Evolutionary conservation across 2,329 filamentous ascomycete genomes (phyloP), one percentile per base, ranked within the genome.

Genomic region (Paraphoma chrysanthemicola): DNA sequence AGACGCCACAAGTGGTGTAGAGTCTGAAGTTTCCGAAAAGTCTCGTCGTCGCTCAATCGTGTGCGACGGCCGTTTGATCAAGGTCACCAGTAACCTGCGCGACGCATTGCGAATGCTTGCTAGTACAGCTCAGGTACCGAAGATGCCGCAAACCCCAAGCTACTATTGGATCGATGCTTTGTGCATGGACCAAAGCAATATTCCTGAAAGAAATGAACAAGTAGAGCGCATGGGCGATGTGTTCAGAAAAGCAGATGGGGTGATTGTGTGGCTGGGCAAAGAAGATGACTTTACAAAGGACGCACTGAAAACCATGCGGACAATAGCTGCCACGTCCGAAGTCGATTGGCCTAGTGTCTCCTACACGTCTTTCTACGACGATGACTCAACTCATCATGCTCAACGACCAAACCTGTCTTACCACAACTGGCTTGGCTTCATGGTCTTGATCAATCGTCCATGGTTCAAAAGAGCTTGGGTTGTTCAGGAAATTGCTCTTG

Each of bases 81-180:
- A 62, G 39, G 60, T 71, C 44, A 67, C 62, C 2, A 43, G 54
- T 36, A 70, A 68, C 44, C 58, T 72, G 10, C 56, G 59, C 31
- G 61, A 69, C 54, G 68, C 68, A n/a, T 47, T 70, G 1, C 61
- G 44, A 8, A 70, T 70, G 67, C 64, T 72, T 29, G 47, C 47
- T 9, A 59, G 52, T 23, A 33, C 59, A 6, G 45, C 55, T 16
- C 47, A 46, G 12, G 49, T 60, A 36, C 48, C 53, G 44, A 17
- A 53, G 5, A 47, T 56, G 45, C 36, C 49, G 0, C 48, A 44
- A 11, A 59, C 29, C 7, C 52, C 66, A 9, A 58, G 33, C 29
- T 68, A 69, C 42, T 64, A 71, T 44, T 74, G 69, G 71, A 64
- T 73, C 23, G 72, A 73, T 56, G 63, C 67, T 17, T 47, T 73